Base-by-base conservation (phyloP, 352 stramenopile species). In the Phytopythium oedochilum region DNA sequence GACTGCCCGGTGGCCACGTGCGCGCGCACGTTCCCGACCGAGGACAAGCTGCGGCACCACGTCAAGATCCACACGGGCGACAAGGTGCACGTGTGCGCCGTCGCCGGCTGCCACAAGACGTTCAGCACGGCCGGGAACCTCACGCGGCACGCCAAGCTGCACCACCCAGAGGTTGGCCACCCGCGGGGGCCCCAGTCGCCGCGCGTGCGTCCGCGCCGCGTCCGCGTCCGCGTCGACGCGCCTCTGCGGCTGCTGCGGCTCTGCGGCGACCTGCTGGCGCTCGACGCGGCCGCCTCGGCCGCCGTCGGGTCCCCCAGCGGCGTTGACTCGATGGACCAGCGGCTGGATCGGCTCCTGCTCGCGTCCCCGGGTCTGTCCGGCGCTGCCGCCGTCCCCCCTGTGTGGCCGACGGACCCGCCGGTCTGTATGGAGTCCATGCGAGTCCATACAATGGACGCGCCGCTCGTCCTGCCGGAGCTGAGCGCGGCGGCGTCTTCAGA, bases 101-200 rank as follows among this genome's bases (percentile, higher is more conserved):
- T 72, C 17, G 5, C 54, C 9, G 64, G 67, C 32, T 83, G 73
- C 57, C 73, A 66, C 31, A 83, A 83, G 54, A 73, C 72, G 25
- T 83, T 83, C 46, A 83, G 68, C 48, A 83, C 73, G 23, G 70
- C 73, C n/a, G 73, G 73, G 6, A 83, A 83, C 54, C 65, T 83
- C 49, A 75, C 73, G 36, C 73, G 73, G 20, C 73, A 83, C 60
- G 71, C 66, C 56, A 79, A 80, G 57, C 76, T 75, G 38, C 67
- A 75, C 38, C 68, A 77, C 50, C 61, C 65, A 29, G 61, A 77
- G 53, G 55, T 77, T 34, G 52, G n/a, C n/a, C n/a, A 66, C 28
- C 68, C 46, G 36, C 55, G 20, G 28, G 9, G 48, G 2, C 58
- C 59, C 32, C 53, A 53, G 28, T 55, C 50, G 29, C 64, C 64